These are phyloP conservation scores for Trametes sanguinea DNA, from an alignment of 768 basidiomycete species.

Conservation along the genomic window DNA sequence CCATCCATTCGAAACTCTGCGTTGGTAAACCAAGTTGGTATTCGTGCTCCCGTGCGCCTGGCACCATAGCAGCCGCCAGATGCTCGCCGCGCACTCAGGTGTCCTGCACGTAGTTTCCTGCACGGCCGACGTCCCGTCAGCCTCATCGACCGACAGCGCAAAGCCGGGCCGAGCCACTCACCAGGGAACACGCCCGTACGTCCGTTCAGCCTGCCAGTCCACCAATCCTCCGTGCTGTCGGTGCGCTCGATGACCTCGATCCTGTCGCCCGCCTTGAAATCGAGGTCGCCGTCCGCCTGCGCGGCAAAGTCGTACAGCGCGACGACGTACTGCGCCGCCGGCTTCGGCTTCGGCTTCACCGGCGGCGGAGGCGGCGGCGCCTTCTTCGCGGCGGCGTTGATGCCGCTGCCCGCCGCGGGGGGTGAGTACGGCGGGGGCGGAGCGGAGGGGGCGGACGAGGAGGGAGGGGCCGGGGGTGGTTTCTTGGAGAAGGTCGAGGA, in stretches of 20 bases:
- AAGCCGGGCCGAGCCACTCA: conserved; percentile 33
- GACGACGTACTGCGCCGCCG: conserved; percentile 74
- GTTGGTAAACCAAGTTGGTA: background rate
- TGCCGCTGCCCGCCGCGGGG: conserved; percentile 26
- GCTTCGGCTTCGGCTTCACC: conserved; percentile 84
- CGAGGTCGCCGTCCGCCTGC: conserved; percentile 92
- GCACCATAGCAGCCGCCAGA: background rate
- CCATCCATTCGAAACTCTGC: conserved; percentile 4
- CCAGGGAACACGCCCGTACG: conserved; percentile 89
- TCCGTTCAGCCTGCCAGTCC: conserved; percentile 89
- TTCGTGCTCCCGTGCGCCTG: background rate
- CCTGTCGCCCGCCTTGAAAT: conserved; percentile 84
- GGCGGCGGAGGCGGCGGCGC: conserved; percentile 93
- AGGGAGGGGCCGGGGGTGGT: conserved; percentile 43
- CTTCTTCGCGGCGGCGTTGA: conserved; percentile 56
- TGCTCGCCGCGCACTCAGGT: conserved; percentile 22
- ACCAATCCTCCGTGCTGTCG: conserved; percentile 90
- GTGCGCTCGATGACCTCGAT: conserved; percentile 89
- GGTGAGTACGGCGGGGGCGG: conserved; percentile 44
- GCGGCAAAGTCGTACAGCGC: conserved; percentile 95
- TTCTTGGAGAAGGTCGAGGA: conserved; percentile 46
- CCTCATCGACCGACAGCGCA: background rate
- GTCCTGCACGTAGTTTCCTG: conserved; percentile 73
- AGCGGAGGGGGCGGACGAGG: conserved; percentile 28
- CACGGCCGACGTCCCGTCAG: background rate